Evolutionary conservation across 1,284 basidiomycete species (phyloP), one percentile per base, ranked within the genome.

Genomic region (Tilletia indica): DNA sequence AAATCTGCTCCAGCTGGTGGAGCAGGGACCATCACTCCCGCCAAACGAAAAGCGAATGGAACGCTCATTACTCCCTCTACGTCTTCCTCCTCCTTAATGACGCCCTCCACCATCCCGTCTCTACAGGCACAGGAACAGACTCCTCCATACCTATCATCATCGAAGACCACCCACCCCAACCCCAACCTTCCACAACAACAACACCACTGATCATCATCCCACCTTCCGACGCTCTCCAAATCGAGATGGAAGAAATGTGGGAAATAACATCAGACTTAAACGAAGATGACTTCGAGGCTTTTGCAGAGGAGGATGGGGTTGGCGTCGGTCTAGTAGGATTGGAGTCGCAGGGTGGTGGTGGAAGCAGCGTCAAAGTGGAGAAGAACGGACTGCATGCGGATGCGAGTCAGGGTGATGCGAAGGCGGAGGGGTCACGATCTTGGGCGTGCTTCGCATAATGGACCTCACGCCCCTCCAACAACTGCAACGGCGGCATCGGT

Each of bases 181-280:
- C 1, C 9, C 42, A 45, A 45, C 42, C 42, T 45, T 14, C 54
- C 25, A 31, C 25, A 2, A 38, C 54, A 2, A 38, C 54, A 25
- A 38, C 11, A 67, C 39, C 47, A 19, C n/a, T 42, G 19, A 25
- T 31, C 31, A 21, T 31, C 45, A 11, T 45, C 11, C 38, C 47
- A 21, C 36, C 42, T 3, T 45, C n/a, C 25, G 70, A 72, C 51
- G 69, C 72, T 4, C 66, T 73, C n/a, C 42, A 71, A 21, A 58
- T 79, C n/a, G 77, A 79, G 39, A 78, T 78, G 45, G 74, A 77
- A 16, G 69, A 79, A 34, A 66, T 72, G 25, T 79, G 78, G 78
- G 78, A 79, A 34, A 74, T 31, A n/a, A 71, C 71, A 11, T 75
- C 73, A 14, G 77, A 79, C 45, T 48, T 79, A 11, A 79, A 79